Evolutionary conservation across 2,329 filamentous ascomycete species (phyloP), one percentile per base, ranked within the genome.

Genomic region (Karstenula rhodostoma): DNA sequence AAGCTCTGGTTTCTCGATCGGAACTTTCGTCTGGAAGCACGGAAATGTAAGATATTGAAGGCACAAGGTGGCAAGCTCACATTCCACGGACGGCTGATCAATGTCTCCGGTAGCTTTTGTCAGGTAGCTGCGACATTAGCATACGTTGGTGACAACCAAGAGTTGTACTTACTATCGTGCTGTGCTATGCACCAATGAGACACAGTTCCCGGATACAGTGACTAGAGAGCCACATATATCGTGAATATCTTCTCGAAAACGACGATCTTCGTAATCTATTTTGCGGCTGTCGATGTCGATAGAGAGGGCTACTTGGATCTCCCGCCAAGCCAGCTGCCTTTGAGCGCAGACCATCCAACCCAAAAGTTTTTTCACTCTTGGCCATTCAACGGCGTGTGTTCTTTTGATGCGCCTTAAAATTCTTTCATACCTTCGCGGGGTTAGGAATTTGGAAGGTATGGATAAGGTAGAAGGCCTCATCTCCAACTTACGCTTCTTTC

Each of bases 321-420:
- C 72, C 35, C 61, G 67, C 71, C 67, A 72, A 0, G 62, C 68
- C 6, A 74, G 58, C 29, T 61, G 63, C 8, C 72, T 66, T 60
- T 73, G 73, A 3, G 69, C 67, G 43, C 70, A 73, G 3, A 73
- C 61, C 59, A 74, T 66, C 70, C 69, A 74, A 1, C 67, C 68
- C 7, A 74, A 56, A 8, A 73, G 57, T 42, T 63, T 68, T 10
- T 62, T 68, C 0, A 66, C 64, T 10, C 57, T 62, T 1, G 51
- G 44, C 67, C 70, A 69, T 25, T 69, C 66, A 25, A 37, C 33
- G 0, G 3, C 2, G 3, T 19, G 62, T 0, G 50, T 60, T 10
- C 27, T 13, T 44, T 69, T 68, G 33, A 73, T 71, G 1, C 67
- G 64, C 15, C n/a, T 52, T 5, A 73, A 22, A 15, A 74, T 72